Evolutionary conservation across 208 protist species (phyloP).

Genomic region (Vickermania ingenoplastis): DNA sequence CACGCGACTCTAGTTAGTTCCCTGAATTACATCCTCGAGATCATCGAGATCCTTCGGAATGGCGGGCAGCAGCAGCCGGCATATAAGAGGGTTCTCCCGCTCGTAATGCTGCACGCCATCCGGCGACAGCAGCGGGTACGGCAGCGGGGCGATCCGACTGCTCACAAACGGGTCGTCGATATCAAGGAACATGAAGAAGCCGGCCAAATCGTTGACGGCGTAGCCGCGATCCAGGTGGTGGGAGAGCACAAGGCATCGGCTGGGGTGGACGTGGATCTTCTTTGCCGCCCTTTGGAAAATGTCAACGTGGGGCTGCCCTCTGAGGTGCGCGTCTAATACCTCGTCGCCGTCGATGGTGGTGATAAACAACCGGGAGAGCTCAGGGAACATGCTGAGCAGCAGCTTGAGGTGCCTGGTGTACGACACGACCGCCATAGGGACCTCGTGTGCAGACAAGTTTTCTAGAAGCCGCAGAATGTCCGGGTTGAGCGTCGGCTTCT

Average conservation of each 20-base stretch:
- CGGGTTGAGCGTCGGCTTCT: slow-evolving; percentile 39
- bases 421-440: slow-evolving; percentile 68
- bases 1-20: no score
- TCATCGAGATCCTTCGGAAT: slow-evolving; percentile 67
- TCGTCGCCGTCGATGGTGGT: slow-evolving; percentile 83
- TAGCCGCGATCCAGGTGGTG: slow-evolving; percentile 75
- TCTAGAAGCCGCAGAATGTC: slow-evolving; percentile 44
- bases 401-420: slow-evolving; percentile 69
- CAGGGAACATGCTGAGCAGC: slow-evolving; percentile 40
- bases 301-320: slow-evolving; percentile 71
- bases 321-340: slow-evolving; percentile 65
- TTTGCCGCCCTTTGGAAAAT: slow-evolving; percentile 65
- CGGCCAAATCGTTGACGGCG: slow-evolving; percentile 35
- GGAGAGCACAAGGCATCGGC: slow-evolving; percentile 66
- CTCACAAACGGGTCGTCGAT: slow-evolving; percentile 81
- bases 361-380: slow-evolving; percentile 54
- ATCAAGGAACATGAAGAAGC: slow-evolving; percentile 86
- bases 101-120: slow-evolving; percentile 11
- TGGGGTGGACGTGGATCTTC: slow-evolving; percentile 77
- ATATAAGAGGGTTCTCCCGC: slow-evolving; percentile 50
- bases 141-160: slow-evolving; percentile 15
- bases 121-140: slow-evolving; percentile 39
- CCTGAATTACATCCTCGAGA: slow-evolving; percentile 70
- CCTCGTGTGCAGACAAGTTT: slow-evolving; percentile 39
- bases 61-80: slow-evolving; percentile 28